Conservation (phyloP, 129 eudicot genomes). For the Tagetes erecta region DNA sequence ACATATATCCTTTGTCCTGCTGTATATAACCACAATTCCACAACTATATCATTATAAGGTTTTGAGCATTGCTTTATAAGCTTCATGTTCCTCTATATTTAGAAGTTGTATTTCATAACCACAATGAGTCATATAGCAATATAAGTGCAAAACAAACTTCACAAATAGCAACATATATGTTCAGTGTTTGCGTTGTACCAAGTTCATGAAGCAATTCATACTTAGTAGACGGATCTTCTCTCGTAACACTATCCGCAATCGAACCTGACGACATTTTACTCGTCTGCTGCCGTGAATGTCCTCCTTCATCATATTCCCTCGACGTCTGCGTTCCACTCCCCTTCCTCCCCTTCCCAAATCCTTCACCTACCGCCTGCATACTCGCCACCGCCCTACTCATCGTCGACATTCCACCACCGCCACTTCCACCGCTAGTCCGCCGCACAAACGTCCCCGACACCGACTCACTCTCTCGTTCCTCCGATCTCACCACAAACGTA, state of each 20-base stretch:
- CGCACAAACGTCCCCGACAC: slow-evolving; percentile 60
- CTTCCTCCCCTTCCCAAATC: slow-evolving; percentile 59
- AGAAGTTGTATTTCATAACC: slow-evolving; percentile 1
- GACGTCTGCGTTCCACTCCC: slow-evolving; percentile 44
- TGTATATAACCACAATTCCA: slow-evolving; percentile 1
- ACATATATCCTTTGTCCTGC: background rate
- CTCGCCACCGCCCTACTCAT: slow-evolving; percentile 97
- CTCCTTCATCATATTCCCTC: slow-evolving; percentile 35
- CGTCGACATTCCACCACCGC: slow-evolving; percentile 54
- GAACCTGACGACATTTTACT: slow-evolving; percentile 82
- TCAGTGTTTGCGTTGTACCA: slow-evolving; percentile 42
- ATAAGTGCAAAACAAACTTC: slow-evolving; percentile 15
- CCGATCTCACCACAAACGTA: slow-evolving; percentile 82
- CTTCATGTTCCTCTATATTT: background rate
- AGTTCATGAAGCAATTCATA: slow-evolving; percentile 93
- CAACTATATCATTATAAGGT: background rate
- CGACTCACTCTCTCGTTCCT: slow-evolving; percentile 45
- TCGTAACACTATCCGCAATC: slow-evolving; percentile 73
- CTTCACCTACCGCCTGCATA: slow-evolving; percentile 80
- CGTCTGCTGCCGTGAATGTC: slow-evolving; percentile 48
- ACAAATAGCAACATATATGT: slow-evolving; percentile 20
- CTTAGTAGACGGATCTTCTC: slow-evolving; percentile 93
- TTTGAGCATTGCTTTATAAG: background rate
- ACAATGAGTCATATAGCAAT: background rate
- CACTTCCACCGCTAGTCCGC: slow-evolving; percentile 46